Percentiles rank a stretch among this genome's conserved stretches.
These are phyloP conservation scores for Ceratobasidium sp. DNA, from an alignment of 1,284 basidiomycete genomes.

Conservation along the genomic window DNA sequence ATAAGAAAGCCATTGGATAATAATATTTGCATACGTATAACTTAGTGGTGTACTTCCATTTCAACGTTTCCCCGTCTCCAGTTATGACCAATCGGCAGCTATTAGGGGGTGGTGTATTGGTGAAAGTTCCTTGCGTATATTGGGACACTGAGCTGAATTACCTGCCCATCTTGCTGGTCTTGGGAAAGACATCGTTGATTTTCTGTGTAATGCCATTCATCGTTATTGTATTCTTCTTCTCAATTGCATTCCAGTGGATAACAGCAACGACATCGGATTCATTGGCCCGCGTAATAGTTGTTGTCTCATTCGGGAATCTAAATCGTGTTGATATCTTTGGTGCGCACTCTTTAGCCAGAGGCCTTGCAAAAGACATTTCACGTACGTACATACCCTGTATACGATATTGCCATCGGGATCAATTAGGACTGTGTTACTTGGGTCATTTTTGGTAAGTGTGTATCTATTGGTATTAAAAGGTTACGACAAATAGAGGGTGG, in stretches of 20 bases:
- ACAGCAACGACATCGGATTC: background rate
- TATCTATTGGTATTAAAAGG: background rate
- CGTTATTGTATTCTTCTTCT: constrained; percentile 1
- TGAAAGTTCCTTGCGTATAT: background rate
- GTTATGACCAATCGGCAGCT: constrained; percentile 18
- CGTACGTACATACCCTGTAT: constrained; percentile 8
- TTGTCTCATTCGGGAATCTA: background rate
- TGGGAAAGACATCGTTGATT: constrained; percentile 26
- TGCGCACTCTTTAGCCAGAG: background rate
- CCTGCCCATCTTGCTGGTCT: constrained; percentile 1
- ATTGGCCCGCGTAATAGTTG: constrained; percentile 19
- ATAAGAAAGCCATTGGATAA: too few relatives aligned
- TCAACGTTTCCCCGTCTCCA: background rate
- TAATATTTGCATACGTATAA: constrained; percentile 9
- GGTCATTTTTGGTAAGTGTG: constrained; percentile 9
- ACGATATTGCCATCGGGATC: constrained; percentile 10
- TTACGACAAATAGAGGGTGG: background rate
- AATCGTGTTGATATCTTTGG: constrained; percentile 1
- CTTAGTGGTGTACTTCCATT: constrained; percentile 1
- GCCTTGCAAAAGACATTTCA: background rate
- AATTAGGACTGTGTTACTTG: constrained; percentile 12
- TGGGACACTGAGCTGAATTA: background rate
- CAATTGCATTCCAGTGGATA: constrained; percentile 13
- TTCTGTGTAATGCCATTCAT: constrained; percentile 12
- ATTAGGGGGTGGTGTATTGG: background rate